Evolutionary conservation across 192 early-diverging fungal species (phyloP), one percentile per base, ranked within the genome.

Genomic region (Cetraspora pellucida): DNA sequence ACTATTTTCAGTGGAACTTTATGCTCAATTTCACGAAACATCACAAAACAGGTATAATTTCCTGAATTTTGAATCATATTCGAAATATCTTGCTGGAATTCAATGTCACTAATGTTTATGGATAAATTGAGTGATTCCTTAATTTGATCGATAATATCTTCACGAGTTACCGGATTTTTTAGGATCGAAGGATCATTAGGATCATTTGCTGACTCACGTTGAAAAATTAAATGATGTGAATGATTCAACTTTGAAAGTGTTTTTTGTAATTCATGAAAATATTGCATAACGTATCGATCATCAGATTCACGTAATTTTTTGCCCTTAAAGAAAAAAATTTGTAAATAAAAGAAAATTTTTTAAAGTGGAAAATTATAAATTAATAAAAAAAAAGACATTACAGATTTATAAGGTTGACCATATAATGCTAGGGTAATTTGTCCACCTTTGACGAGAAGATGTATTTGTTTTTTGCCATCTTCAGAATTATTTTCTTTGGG

Each of bases 251-350:
- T 45, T 16, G 63, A 27, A 44, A 65, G 16, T 37, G 30, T 65
- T 37, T 65, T 65, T 65, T 65, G 63, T 65, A 28, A 43, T n/a
- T 65, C 63, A 43, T 65, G 13, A 43, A 65, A 65, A 43, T 65
- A 65, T 65, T 44, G 37, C n/a, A 43, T 19, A 10, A 65, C 63
- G 3, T 43, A 44, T 65, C 16, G 63, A 44, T 28, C 30, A 65
- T 65, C 37, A 43, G 19, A 54, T n/a, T 19, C 50, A 14, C 16
- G 13, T 54, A 54, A 54, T n/a, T 54, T 19, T n/a, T n/a, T 54
- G 5, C 13, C 19, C 19, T 54, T n/a, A 54, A 19, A 54, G 16
- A 54, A 54, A 54, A 54, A 54, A 54, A 54, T 19, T 52, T 3
- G 3, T 19, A 52, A 14, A 8, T 4, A 52, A 52, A 52, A 52